A percentile compares a stretch with the other conserved stretches of the same genome.
phyloP scores from a whole-genome alignment of 192 early-diverging fungal species.

The Geosiphon pyriformis region DNA sequence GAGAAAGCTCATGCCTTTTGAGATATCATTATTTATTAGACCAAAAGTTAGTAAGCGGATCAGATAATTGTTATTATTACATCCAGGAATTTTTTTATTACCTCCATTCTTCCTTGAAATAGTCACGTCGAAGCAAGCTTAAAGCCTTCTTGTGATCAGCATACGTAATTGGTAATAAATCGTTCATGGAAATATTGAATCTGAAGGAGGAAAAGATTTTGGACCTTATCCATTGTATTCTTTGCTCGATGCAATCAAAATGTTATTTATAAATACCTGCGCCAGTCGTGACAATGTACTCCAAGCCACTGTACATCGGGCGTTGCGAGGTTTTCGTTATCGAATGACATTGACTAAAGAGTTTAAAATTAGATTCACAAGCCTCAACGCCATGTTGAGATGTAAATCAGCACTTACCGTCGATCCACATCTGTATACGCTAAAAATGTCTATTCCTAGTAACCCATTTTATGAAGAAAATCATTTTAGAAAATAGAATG shows the following conservation, averaged over 20 bases:
- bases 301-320: slow-evolving; percentile 11
- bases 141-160: slow-evolving; percentile 16
- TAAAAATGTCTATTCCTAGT: slow-evolving; percentile 23
- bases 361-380: too few species aligned
- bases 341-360: slow-evolving; percentile 19
- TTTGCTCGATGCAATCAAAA: not conserved
- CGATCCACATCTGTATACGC: slow-evolving; percentile 23
- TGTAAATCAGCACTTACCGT: slow-evolving; percentile 7
- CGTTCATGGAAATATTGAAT: slow-evolving; percentile 10
- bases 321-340: slow-evolving; percentile 15
- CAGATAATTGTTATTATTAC: too few species aligned
- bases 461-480: too few species aligned
- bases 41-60: too few species aligned
- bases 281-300: slow-evolving; percentile 13
- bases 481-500: too few species aligned
- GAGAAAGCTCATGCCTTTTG: slow-evolving; percentile 3
- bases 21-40: not conserved
- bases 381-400: too few species aligned
- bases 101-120: slow-evolving; percentile 17
- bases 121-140: slow-evolving; percentile 1
- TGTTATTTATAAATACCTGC: not conserved
- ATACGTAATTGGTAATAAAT: slow-evolving; percentile 2
- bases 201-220: not conserved
- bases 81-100: too few species aligned
- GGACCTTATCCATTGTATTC: not conserved